These are phyloP conservation scores for Metroxylon sagu DNA, from an alignment of 176 grass and related monocot genomes.

Conservation along the genomic window DNA sequence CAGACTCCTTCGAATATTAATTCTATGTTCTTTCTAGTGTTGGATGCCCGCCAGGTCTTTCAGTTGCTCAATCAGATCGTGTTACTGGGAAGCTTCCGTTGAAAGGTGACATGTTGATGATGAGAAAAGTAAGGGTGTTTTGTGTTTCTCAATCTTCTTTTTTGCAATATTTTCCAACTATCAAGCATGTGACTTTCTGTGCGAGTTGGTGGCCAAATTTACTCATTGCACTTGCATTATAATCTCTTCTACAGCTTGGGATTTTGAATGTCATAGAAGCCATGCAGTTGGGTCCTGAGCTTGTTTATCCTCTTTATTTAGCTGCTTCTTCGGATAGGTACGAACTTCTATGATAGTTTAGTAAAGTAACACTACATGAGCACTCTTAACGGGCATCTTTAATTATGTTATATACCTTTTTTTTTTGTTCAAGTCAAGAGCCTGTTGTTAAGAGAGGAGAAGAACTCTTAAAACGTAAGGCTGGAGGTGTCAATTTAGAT, in stretches of 20 bases:
- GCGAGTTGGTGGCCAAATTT: too few species aligned
- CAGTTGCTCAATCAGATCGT: slow-evolving; percentile 57
- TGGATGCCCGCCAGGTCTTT: slow-evolving; percentile 76
- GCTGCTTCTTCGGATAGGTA: slow-evolving; percentile 79
- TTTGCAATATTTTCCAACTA: too few species aligned
- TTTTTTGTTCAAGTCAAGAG: slow-evolving; percentile 59
- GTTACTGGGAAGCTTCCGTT: slow-evolving; percentile 75
- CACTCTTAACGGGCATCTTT: slow-evolving; percentile 6
- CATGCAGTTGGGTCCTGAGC: slow-evolving; percentile 72
- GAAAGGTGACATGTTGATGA: slow-evolving; percentile 52
- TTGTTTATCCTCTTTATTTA: slow-evolving; percentile 79
- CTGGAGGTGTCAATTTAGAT: slow-evolving; percentile 72
- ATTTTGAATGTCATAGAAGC: slow-evolving; percentile 79
- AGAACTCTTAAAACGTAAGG: slow-evolving; percentile 57
- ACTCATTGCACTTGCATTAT: background rate
- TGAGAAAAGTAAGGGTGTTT: slow-evolving; percentile 56
- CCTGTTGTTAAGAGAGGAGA: slow-evolving; percentile 88
- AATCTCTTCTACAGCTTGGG: slow-evolving; percentile 51
- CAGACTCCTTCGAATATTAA: too few species aligned
- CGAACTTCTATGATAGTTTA: slow-evolving; percentile 5
- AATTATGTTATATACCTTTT: slow-evolving; percentile 12
- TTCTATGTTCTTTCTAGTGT: slow-evolving; percentile 23
- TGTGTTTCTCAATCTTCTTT: too few species aligned
- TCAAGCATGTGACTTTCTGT: too few species aligned
- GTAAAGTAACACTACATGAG: too few species aligned